phyloP scores from a whole-genome alignment of 176 grass and related monocot genomes.

The Oryza meridionalis region DNA sequence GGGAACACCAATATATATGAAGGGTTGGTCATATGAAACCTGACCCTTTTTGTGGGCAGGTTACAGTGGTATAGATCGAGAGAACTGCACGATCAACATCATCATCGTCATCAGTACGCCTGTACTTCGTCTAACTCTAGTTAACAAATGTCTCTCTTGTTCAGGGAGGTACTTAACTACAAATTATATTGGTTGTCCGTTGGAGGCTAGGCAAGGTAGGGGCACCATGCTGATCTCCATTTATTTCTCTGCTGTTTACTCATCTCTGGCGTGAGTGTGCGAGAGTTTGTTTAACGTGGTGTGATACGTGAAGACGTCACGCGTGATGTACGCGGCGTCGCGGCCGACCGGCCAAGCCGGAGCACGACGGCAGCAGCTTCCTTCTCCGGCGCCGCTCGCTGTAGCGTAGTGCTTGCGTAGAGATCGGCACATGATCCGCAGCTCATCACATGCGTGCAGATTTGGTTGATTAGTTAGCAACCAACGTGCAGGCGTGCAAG shows the following conservation, averaged over 20 bases:
- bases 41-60: neutral
- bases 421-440: neutral
- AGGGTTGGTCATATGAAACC: neutral
- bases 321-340: neutral
- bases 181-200: conserved; percentile 17
- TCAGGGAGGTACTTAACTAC: neutral
- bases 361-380: neutral
- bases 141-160: neutral
- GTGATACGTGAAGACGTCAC: neutral
- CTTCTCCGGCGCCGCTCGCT: neutral
- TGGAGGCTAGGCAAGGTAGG: neutral
- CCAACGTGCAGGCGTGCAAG: neutral
- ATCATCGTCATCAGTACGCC: neutral
- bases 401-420: neutral
- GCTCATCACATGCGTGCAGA: neutral
- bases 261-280: neutral
- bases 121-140: neutral
- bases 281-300: neutral
- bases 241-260: neutral
- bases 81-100: neutral
- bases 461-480: neutral
- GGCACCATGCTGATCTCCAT: neutral
- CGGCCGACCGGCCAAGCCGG: neutral
- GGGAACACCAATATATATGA: neutral
- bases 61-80: neutral